Base-by-base conservation (phyloP, 2,329 filamentous ascomycete species). In the Coniochaeta hoffmannii region DNA sequence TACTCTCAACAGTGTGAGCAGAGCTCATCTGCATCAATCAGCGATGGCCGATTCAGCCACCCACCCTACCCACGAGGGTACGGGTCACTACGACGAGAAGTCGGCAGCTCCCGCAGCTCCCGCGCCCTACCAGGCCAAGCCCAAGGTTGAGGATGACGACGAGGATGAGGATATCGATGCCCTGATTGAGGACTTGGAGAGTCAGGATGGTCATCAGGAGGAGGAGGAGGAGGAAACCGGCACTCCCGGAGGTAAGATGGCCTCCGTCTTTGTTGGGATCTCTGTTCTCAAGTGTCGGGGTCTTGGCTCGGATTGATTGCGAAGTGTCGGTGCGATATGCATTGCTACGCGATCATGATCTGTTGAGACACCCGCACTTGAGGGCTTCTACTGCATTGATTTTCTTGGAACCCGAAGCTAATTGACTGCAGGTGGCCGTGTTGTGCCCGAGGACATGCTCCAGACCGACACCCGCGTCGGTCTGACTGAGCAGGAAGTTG, bases 101-200 rank as follows among this genome's bases (percentile, higher is more conserved):
- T 72, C 58, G 46, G 31, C 54, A 44, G 22, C n/a, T 58, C 53
- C 38, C 53, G 49, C 49, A 15, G 49, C 26, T 12, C 49, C 36
- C 56, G 56, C 49, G 32, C 57, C 46, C 69, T 61, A 64, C 71
- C 56, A 66, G 28, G 24, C 69, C 58, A 71, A 73, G 65, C 64
- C 67, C 57, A 76, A 74, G 65, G 68, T 66, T 22, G 74, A 72
- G 44, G 81, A 80, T 6, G 86, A 89, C 51, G 87, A 91, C 22
- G 87, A 89, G 49, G 87, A 90, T 65, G 88, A 90, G 74, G 87
- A 93, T 69, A 90, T 96, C 63, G 89, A 95, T 68, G 84, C 86
- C 66, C 79, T 96, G 66, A 95, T 96, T 63, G 88, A 91, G 70
- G 90, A 94, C 65, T 86, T 95, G 62, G 88, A 94, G 74, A 90